Conservation (phyloP, 23 red algal genomes). For the Gracilaria domingensis region DNA sequence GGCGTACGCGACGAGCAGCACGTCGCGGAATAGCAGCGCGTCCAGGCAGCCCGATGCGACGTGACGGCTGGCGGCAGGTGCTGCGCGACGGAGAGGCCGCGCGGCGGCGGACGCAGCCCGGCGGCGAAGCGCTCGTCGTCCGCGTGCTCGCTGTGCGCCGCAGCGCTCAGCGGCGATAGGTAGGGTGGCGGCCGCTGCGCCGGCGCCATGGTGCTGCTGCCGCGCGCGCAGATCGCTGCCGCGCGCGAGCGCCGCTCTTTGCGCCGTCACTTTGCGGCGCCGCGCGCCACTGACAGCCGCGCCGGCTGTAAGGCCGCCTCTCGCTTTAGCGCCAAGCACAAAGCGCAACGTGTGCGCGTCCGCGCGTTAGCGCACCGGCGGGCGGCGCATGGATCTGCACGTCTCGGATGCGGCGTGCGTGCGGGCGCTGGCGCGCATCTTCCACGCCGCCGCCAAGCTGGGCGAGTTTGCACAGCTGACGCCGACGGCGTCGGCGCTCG, state of each 20-base stretch:
- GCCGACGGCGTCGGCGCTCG: neutral
- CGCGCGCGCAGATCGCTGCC: neutral
- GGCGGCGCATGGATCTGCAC: neutral
- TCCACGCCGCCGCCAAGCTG: neutral
- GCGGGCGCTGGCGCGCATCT: constrained; percentile 1
- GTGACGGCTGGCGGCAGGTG: constrained; percentile 43
- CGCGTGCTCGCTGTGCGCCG: constrained; percentile 53
- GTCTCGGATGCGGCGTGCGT: neutral
- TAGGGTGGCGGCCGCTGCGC: constrained; percentile 38
- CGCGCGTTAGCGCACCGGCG: too few species aligned
- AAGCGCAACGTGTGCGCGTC: too few species aligned
- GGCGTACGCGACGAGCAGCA: constrained; percentile 68
- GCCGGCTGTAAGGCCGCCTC: too few species aligned
- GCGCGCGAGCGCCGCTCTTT: neutral
- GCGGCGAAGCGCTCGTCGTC: constrained; percentile 37
- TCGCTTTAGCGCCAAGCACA: too few species aligned
- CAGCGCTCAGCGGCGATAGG: neutral
- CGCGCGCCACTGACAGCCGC: too few species aligned
- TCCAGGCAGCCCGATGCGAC: constrained; percentile 47
- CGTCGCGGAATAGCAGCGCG: constrained; percentile 59
- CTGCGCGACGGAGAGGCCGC: constrained; percentile 25
- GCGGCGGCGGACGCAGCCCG: constrained; percentile 52
- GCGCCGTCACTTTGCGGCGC: too few species aligned
- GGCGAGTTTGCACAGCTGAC: constrained; percentile 18
- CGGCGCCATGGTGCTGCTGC: constrained; percentile 20